Evolutionary conservation across 768 basidiomycete genomes (phyloP).

Genomic region (Chlorophyllum brunneum): DNA sequence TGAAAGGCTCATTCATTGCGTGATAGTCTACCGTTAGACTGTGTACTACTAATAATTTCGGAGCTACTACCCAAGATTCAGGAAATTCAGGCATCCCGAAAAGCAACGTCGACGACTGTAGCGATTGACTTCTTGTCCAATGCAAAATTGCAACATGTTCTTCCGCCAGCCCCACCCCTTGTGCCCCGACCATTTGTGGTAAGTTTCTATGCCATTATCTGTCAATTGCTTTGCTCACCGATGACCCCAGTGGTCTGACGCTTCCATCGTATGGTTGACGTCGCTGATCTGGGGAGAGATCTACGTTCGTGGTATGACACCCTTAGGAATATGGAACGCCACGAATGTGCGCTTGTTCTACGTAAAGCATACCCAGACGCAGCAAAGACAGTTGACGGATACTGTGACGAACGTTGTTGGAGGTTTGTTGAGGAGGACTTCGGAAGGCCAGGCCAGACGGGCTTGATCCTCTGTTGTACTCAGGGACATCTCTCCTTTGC

Average conservation of each 20-base stretch:
- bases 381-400: conserved; percentile 70
- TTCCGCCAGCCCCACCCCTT: conserved; percentile 67
- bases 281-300: conserved; percentile 95
- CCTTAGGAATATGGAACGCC: conserved; percentile 85
- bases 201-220: conserved; percentile 24
- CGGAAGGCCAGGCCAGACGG: conserved; percentile 25
- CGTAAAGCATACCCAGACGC: conserved; percentile 77
- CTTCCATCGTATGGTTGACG: conserved; percentile 88
- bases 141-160: conserved; percentile 63
- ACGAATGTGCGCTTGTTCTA: conserved; percentile 89
- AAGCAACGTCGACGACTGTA: conserved; percentile 58
- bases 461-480: neutral
- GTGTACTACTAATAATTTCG: conserved; percentile 82
- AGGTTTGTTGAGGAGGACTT: conserved; percentile 59
- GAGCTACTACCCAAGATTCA: conserved; percentile 86
- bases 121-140: conserved; percentile 75
- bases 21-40: conserved; percentile 79
- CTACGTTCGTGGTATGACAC: conserved; percentile 86
- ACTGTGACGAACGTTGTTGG: conserved; percentile 80
- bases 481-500: neutral
- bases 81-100: conserved; percentile 67
- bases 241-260: conserved; percentile 79
- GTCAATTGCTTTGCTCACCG: conserved; percentile 7
- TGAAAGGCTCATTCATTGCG: conserved; percentile 9
- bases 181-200: conserved; percentile 75